These are phyloP conservation scores for Wickerhamiella kurtzmanii DNA, from an alignment of 805 yeast genomes.

Conservation along the genomic window DNA sequence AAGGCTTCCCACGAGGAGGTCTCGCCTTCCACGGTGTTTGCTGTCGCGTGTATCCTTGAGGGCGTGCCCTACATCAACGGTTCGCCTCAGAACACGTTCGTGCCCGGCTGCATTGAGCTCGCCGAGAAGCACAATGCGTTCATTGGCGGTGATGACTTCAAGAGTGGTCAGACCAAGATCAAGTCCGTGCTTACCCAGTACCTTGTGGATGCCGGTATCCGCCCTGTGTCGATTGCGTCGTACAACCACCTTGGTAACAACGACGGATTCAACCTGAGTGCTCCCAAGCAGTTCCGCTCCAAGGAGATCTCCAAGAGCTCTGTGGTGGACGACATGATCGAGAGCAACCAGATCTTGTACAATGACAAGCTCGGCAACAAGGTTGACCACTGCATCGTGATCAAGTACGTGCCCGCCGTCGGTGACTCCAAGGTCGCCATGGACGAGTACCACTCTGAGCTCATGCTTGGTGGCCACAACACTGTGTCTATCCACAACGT, in stretches of 20 bases:
- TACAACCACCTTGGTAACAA: slow-evolving; percentile 94
- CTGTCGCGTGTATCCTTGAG: slow-evolving; percentile 85
- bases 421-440: slow-evolving; percentile 95
- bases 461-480: slow-evolving; percentile 96
- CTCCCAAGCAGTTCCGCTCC: slow-evolving; percentile 87
- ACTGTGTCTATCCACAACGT: slow-evolving; percentile 88
- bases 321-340: slow-evolving; percentile 89
- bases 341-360: slow-evolving; percentile 71
- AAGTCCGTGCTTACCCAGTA: slow-evolving; percentile 95
- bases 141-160: slow-evolving; percentile 96
- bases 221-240: slow-evolving; percentile 87
- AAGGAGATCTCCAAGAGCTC: slow-evolving; percentile 89
- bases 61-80: slow-evolving; percentile 86
- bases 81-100: slow-evolving; percentile 95
- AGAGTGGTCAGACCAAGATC: slow-evolving; percentile 89
- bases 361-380: slow-evolving; percentile 62
- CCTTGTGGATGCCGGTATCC: slow-evolving; percentile 93
- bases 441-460: slow-evolving; percentile 95
- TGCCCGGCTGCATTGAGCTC: slow-evolving; percentile 83
- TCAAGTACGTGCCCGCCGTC: slow-evolving; percentile 86
- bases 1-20: slow-evolving; percentile 71
- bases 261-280: slow-evolving; percentile 83
- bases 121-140: slow-evolving; percentile 64
- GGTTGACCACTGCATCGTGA: slow-evolving; percentile 89
- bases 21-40: slow-evolving; percentile 87